These are phyloP conservation scores for Cryomyces minteri DNA, from an alignment of 495 filamentous ascomycete species.

Conservation along the genomic window DNA sequence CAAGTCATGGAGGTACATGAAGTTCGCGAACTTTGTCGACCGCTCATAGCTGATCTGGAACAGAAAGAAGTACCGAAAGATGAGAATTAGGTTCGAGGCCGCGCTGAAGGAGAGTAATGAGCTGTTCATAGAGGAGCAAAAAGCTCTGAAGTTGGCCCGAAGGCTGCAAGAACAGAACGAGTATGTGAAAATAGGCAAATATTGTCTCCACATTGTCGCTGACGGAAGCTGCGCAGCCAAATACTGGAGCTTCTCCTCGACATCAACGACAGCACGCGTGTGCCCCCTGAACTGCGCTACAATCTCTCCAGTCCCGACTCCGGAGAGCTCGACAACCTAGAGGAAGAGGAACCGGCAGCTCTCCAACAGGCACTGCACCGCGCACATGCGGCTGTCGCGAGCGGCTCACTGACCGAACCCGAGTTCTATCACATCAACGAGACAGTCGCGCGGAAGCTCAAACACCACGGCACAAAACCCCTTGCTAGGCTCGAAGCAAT, in stretches of 20 bases:
- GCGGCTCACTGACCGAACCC: slow-evolving; percentile 22
- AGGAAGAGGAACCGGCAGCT: slow-evolving; percentile 21
- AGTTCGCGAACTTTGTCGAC: neutral
- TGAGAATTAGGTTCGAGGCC: slow-evolving; percentile 69
- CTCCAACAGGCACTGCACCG: slow-evolving; percentile 25
- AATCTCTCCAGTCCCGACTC: slow-evolving; percentile 24
- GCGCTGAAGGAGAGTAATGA: slow-evolving; percentile 63
- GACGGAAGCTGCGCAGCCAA: slow-evolving; percentile 28
- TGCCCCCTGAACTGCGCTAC: slow-evolving; percentile 57
- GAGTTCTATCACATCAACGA: slow-evolving; percentile 8
- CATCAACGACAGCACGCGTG: slow-evolving; percentile 59
- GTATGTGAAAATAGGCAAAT: slow-evolving; percentile 20
- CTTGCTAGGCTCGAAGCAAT: neutral
- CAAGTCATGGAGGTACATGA: slow-evolving; percentile 8
- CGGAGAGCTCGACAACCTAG: slow-evolving; percentile 17
- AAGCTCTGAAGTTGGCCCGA: slow-evolving; percentile 54
- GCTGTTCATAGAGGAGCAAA: slow-evolving; percentile 58
- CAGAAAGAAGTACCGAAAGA: slow-evolving; percentile 93
- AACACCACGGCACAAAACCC: slow-evolving; percentile 1
- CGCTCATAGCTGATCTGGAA: neutral
- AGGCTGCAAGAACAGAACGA: slow-evolving; percentile 79
- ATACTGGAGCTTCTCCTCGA: slow-evolving; percentile 74
- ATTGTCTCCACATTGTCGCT: neutral
- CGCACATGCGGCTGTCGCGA: slow-evolving; percentile 24
- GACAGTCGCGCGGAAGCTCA: slow-evolving; percentile 12